Evolutionary conservation across 352 stramenopile genomes (phyloP), one percentile per base, ranked within the genome.

Genomic region (Pythium phragmiticola): DNA sequence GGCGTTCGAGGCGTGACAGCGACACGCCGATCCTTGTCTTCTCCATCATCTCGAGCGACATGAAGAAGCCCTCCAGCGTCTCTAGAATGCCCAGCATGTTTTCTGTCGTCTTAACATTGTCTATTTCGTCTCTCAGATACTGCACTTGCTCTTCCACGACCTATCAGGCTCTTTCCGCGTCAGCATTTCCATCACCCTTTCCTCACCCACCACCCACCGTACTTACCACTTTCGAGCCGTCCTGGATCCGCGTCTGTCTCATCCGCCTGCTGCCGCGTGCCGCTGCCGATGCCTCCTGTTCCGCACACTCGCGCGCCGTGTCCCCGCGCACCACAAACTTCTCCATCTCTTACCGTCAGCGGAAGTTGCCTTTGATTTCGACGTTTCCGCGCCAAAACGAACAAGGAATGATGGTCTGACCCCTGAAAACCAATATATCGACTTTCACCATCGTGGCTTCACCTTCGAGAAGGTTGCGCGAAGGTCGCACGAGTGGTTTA

Each of bases 31-130:
- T 81, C 8, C 60, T 43, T 17, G 82, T 93, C 69, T 93, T 87
- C 68, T 93, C 84, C 45, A 93, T 65, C 72, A 93, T 88, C 63
- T 93, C 84, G 19, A 93, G 76, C 49, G 84, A 93, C 34, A 93
- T 72, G 63, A 89, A 93, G 19, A 87, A 66, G 46, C 72, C 57
- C 47, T 89, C 82, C n/a, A 93, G 69, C 45, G 71, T 74, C 12
- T 80, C 70, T 12, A 93, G 57, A 1, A 86, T 57, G 17, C 54
- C 68, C 21, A 77, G 39, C 75, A 91, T 87, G 26, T 80, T 78
- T 36, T 46, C 54, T 1, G 62, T 64, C 1, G 73, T 87, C 41
- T 71, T 78, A 23, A 76, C 79, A 30, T 74, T 76, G 33, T 93
- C 80, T 23, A 93, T 64, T 56, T 91, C 82, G 33, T 91, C 80